phyloP scores from a whole-genome alignment of 805 yeast genomes.

The Saccharomycopsis fermentans region DNA sequence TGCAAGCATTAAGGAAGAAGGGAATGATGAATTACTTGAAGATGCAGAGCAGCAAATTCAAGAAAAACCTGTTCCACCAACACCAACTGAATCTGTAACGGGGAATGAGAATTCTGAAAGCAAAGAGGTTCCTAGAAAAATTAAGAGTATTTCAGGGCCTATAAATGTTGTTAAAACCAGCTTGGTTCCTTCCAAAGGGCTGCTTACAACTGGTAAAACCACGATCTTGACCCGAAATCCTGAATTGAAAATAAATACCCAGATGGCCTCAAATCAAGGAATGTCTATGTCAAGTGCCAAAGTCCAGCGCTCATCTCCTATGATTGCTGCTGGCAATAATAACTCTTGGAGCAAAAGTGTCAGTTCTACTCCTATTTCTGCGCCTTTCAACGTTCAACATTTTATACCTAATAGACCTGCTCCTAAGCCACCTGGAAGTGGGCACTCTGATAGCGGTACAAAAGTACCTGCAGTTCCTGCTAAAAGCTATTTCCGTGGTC shows the following conservation, averaged over 20 bases:
- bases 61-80: not conserved
- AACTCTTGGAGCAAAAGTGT: not conserved
- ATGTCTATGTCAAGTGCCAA: not conserved
- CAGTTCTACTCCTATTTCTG: conserved; percentile 20
- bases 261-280: not conserved
- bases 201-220: not conserved
- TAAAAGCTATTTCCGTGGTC: not conserved
- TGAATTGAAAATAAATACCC: not conserved
- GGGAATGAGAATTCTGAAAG: not conserved
- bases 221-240: not conserved
- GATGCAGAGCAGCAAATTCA: not conserved
- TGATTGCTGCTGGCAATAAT: not conserved
- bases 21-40: not conserved
- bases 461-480: not conserved
- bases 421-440: conserved; percentile 1
- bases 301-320: not conserved
- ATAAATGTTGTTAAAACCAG: conserved; percentile 10
- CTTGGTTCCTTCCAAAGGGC: not conserved
- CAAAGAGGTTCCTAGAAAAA: not conserved
- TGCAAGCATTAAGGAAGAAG: not conserved
- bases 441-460: not conserved
- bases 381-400: not conserved
- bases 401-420: conserved; percentile 2
- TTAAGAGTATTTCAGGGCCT: conserved; percentile 6
- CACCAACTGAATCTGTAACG: not conserved